Conservation (phyloP, 2,329 filamentous ascomycete genomes). For the Teratosphaeria epicoccoides region DNA sequence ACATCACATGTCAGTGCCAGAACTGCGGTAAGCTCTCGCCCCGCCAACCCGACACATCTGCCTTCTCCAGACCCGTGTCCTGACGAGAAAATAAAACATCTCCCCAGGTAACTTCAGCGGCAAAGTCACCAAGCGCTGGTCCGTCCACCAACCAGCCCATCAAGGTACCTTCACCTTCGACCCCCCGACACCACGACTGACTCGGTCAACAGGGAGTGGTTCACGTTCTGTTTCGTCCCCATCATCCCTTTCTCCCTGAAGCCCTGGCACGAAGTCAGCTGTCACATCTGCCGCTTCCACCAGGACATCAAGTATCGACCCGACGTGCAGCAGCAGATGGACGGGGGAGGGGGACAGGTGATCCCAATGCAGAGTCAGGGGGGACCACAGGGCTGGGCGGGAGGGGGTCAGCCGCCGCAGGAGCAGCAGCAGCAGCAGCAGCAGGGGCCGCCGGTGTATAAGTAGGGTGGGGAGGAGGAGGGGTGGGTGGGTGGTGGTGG, state of each 20-base stretch:
- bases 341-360: constrained; percentile 15
- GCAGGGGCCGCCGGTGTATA: background rate
- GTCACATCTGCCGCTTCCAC: constrained; percentile 65
- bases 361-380: constrained; percentile 26
- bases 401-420: background rate
- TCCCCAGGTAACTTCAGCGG: constrained; percentile 29
- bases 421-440: background rate
- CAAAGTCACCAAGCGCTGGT: constrained; percentile 38
- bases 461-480: background rate
- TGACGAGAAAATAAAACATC: too few species aligned
- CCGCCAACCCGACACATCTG: too few species aligned
- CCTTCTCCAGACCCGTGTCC: too few species aligned
- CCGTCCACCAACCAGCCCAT: background rate
- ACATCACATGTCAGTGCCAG: constrained; percentile 41
- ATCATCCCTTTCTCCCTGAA: constrained; percentile 57
- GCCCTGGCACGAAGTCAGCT: constrained; percentile 51
- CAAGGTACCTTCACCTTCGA: background rate
- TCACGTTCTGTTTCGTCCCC: constrained; percentile 70
- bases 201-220: constrained; percentile 45
- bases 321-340: constrained; percentile 28
- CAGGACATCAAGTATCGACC: constrained; percentile 44
- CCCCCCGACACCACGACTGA: background rate
- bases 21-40: constrained; percentile 44
- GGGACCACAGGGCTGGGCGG: constrained; percentile 12
- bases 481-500: background rate